Conservation (phyloP, 1,139 yeast species). For the Pichia sp. region DNA sequence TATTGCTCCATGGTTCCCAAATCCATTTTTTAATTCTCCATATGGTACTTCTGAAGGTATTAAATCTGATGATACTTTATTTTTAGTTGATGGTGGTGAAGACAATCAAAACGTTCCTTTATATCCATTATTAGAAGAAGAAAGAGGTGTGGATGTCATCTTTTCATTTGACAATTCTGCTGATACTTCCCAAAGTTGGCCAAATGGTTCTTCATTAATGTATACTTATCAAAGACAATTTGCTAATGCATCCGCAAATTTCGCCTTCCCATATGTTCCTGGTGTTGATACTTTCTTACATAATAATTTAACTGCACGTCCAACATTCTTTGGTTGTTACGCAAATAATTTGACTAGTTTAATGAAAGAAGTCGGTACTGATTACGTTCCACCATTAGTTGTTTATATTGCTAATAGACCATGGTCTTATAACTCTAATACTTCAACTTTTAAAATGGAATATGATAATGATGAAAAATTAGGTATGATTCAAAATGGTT, state of each 20-base stretch:
- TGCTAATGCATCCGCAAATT: conserved; percentile 50
- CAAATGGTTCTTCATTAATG: conserved; percentile 67
- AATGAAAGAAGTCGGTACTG: conserved; percentile 29
- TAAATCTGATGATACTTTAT: conserved; percentile 41
- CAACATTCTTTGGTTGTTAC: conserved; percentile 85
- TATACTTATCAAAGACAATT: conserved; percentile 61
- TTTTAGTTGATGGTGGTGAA: conserved; percentile 86
- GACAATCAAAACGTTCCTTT: conserved; percentile 76
- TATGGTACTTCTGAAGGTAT: conserved; percentile 40
- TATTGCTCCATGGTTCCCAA: conserved; percentile 38
- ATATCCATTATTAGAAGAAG: conserved; percentile 65
- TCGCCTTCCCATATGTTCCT: conserved; percentile 85
- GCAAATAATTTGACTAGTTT: conserved; percentile 56
- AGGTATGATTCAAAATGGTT: conserved; percentile 69
- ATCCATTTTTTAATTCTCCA: conserved; percentile 45
- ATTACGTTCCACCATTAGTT: conserved; percentile 58
- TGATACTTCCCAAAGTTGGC: conserved; percentile 64
- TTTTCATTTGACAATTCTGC: conserved; percentile 86
- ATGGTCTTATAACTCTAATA: conserved; percentile 59
- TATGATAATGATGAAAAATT: conserved; percentile 55
- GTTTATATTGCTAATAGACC: conserved; percentile 78
- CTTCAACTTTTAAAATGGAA: conserved; percentile 62
- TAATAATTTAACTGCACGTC: conserved; percentile 54
- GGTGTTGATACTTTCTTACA: conserved; percentile 56
- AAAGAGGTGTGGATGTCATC: conserved; percentile 68